Conservation (phyloP, 192 early-diverging fungal genomes). For the Obelidium mucronatum region DNA sequence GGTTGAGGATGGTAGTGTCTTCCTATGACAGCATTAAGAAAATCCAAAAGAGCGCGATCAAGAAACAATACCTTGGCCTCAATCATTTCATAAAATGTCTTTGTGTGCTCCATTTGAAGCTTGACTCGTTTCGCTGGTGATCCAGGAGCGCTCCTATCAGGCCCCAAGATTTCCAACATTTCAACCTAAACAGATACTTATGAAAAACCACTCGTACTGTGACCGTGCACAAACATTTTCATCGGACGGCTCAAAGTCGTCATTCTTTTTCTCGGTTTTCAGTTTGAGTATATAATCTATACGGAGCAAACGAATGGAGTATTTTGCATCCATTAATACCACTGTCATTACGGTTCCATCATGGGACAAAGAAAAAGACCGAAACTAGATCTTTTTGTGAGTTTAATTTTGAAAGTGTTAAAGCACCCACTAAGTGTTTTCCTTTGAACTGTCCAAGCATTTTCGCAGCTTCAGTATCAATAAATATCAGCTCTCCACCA, state of each 20-base stretch:
- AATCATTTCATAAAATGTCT: slow-evolving; percentile 51
- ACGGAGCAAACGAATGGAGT: slow-evolving; percentile 41
- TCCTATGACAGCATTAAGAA: slow-evolving; percentile 26
- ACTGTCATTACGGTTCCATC: slow-evolving; percentile 51
- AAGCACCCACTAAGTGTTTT: slow-evolving; percentile 23
- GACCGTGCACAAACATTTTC: background rate
- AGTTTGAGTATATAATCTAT: slow-evolving; percentile 45
- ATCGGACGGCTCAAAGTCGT: background rate
- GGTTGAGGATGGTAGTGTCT: slow-evolving; percentile 43
- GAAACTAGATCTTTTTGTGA: slow-evolving; percentile 35
- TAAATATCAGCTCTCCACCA: slow-evolving; percentile 51
- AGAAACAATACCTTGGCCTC: slow-evolving; percentile 40
- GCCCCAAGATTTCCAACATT: no score
- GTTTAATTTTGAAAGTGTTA: background rate
- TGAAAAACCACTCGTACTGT: background rate
- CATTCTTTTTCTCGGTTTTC: background rate
- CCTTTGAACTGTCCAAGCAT: slow-evolving; percentile 49
- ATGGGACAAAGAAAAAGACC: slow-evolving; percentile 49
- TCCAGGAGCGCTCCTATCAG: background rate
- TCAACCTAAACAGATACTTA: slow-evolving; percentile 1
- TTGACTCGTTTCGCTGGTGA: slow-evolving; percentile 21
- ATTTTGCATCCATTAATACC: slow-evolving; percentile 42
- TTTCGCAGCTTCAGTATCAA: slow-evolving; percentile 50
- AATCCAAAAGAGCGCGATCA: background rate
- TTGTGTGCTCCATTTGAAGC: slow-evolving; percentile 22